Evolutionary conservation across 2,329 filamentous ascomycete species (phyloP), one percentile per base, ranked within the genome.

Genomic region (Reticulascus tulasneorum): DNA sequence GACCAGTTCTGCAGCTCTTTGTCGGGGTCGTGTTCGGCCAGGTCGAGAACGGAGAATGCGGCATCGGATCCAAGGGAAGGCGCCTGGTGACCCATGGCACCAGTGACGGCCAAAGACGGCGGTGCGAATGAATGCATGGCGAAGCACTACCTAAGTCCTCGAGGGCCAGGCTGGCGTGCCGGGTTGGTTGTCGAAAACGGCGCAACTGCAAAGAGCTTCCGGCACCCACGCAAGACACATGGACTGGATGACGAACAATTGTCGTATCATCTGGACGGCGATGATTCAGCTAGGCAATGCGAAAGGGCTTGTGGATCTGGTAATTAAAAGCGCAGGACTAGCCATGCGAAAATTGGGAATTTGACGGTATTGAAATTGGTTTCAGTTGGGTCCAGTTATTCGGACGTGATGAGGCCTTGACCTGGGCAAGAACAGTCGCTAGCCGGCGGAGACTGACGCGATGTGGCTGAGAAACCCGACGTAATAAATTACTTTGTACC

Each of bases 1-100:
- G 89, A 94, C 90, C 91, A 97, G 58, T 82, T 69, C 47, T 77
- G 72, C 17, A 82, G 59, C 8, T 72, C 67, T 35, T 73, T 67
- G 29, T 66, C 67, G 21, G 62, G 57, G 23, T 65, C 55, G 35
- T 51, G 28, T 10, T 37, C 27, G 18, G 33, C 40, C 11, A 33
- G 40, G 33, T 32, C 40, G 40, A 40, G 37, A 21, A 36, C 37
- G 29, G 18, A 17, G 23, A 13, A 13, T 20, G 19, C 31, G 26
- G 38, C 21, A 25, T 40, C 16, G 5, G 13, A 10, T 18, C 13
- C 13, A 16, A 23, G 20, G 26, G 16, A 33, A 33, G 18, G 20
- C 15, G 30, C 12, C 17, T 19, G 30, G 18, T 7, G 21, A 5
- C 9, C 9, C 11, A 19, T 22, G 26, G 23, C 24, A 33, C 22